Percentiles rank a stretch among this genome's conserved stretches.
These are phyloP conservation scores for Trypanosoma congolense DNA, from an alignment of 208 protist genomes.

Conservation along the genomic window DNA sequence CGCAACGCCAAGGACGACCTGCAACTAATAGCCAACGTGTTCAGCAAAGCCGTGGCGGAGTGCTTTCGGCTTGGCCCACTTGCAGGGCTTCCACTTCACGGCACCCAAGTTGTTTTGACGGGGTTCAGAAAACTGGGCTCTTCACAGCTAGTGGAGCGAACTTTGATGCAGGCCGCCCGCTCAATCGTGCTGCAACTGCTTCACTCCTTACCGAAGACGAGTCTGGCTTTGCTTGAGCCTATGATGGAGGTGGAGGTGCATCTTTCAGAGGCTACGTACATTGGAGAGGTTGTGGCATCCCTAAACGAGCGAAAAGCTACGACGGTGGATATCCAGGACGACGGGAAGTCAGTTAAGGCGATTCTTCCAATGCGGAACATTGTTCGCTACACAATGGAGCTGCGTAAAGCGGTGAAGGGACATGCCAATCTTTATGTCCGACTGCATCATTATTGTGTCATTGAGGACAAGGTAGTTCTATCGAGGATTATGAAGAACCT, in stretches of 20 bases:
- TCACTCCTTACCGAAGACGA: slow-evolving; percentile 21
- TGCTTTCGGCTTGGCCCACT: slow-evolving; percentile 64
- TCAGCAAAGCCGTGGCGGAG: slow-evolving; percentile 40
- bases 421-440: slow-evolving; percentile 76
- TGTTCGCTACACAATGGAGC: slow-evolving; percentile 80
- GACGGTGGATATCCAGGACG: slow-evolving; percentile 77
- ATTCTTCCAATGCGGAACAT: slow-evolving; percentile 81
- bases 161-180: slow-evolving; percentile 44
- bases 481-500: slow-evolving; percentile 76
- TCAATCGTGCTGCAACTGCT: slow-evolving; percentile 44
- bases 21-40: slow-evolving; percentile 32
- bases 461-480: slow-evolving; percentile 76
- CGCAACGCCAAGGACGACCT: slow-evolving; percentile 52
- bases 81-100: slow-evolving; percentile 69
- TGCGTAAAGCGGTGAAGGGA: slow-evolving; percentile 82
- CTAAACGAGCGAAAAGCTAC: slow-evolving; percentile 77
- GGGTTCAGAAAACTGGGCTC: slow-evolving; percentile 45
- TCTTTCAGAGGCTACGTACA: slow-evolving; percentile 64
- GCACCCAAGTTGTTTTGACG: slow-evolving; percentile 57
- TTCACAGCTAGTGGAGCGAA: slow-evolving; percentile 36
- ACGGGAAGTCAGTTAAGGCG: slow-evolving; percentile 67
- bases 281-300: slow-evolving; percentile 66
- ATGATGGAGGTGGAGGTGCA: slow-evolving; percentile 88
- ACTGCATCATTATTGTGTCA: slow-evolving; percentile 63
- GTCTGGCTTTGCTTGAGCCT: slow-evolving; percentile 69